These are phyloP conservation scores for Alternaria panax DNA, from an alignment of 2,329 filamentous ascomycete species.

Conservation along the genomic window DNA sequence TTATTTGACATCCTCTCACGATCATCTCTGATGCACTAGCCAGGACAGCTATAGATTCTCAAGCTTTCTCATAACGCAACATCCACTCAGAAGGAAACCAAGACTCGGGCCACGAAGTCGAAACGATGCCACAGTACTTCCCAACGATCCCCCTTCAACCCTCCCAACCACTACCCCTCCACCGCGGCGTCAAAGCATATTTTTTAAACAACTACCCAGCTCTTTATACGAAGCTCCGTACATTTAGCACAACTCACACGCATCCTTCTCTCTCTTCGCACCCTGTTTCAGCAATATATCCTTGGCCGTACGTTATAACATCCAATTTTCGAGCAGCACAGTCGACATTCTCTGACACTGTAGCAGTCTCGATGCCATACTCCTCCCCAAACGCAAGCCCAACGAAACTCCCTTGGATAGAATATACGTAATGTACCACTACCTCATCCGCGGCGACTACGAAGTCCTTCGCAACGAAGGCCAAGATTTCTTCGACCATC, in stretches of 20 bases:
- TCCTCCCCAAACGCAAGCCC: not conserved
- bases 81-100: not conserved
- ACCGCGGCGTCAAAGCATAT: not conserved
- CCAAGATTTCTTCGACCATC: conserved; percentile 5
- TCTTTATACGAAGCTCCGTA: conserved; percentile 1
- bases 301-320: conserved; percentile 1
- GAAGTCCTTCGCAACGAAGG: conserved; percentile 1
- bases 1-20: not conserved
- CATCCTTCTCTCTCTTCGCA: not conserved
- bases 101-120: not conserved
- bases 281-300: not conserved
- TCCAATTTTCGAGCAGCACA: not conserved
- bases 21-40: not conserved
- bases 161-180: not conserved
- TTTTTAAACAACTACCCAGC: conserved; percentile 1
- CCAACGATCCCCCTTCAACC: not conserved
- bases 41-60: not conserved
- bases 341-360: not conserved
- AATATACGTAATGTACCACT: conserved; percentile 7
- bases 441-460: conserved; percentile 1
- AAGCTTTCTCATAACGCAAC: not conserved
- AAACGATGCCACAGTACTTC: not conserved
- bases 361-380: not conserved
- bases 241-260: not conserved
- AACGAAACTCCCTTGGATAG: not conserved